Conservation (phyloP, 306 rosid species). For the Cucurbita moschata region DNA sequence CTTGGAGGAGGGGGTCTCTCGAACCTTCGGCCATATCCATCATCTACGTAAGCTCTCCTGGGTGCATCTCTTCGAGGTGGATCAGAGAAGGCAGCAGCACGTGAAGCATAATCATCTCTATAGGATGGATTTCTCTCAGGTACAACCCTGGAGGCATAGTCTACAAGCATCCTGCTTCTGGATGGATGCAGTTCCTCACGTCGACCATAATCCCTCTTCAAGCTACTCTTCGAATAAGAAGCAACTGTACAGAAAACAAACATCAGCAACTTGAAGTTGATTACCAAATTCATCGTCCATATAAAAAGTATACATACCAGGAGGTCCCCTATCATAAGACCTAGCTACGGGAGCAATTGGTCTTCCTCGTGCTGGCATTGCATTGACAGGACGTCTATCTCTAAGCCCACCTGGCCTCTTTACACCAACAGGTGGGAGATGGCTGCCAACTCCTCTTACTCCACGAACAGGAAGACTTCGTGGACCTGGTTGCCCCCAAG, state of each 20-base stretch:
- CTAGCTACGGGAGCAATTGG: conserved; percentile 60
- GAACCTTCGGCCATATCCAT: conserved; percentile 61
- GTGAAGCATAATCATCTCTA: conserved; percentile 59
- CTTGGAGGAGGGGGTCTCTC: conserved; percentile 74
- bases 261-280: neutral
- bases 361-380: conserved; percentile 55
- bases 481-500: conserved; percentile 69
- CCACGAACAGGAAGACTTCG: conserved; percentile 47
- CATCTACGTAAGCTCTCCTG: conserved; percentile 86
- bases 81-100: conserved; percentile 57
- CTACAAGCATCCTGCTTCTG: conserved; percentile 56
- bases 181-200: conserved; percentile 77
- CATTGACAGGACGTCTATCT: conserved; percentile 67
- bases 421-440: conserved; percentile 38
- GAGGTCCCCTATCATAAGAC: conserved; percentile 72
- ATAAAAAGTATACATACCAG: conserved; percentile 32
- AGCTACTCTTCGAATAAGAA: conserved; percentile 57
- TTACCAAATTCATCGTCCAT: neutral
- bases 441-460: conserved; percentile 56
- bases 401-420: conserved; percentile 54
- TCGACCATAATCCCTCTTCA: conserved; percentile 71
- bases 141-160: conserved; percentile 62
- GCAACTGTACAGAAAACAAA: conserved; percentile 30
- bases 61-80: conserved; percentile 48
- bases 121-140: conserved; percentile 67